Evolutionary conservation across 2,329 filamentous ascomycete genomes (phyloP).

Genomic region (Cytospora mali): DNA sequence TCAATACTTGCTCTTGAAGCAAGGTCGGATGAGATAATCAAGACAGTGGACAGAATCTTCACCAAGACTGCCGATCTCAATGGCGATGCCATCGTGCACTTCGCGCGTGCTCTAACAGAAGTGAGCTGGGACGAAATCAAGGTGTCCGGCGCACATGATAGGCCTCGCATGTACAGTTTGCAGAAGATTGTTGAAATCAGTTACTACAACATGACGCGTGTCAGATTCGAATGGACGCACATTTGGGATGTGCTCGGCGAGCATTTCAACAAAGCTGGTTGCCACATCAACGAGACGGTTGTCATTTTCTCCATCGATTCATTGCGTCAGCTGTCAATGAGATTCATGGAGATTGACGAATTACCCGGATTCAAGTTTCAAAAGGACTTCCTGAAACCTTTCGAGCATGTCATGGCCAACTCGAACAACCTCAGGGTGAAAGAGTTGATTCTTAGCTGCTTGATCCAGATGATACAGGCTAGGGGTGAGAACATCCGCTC

Average conservation of each 20-base stretch:
- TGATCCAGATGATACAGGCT: constrained; percentile 99
- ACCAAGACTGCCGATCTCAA: constrained; percentile 93
- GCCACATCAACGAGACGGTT: constrained; percentile 92
- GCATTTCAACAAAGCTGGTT: constrained; percentile 97
- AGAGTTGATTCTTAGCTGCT: constrained; percentile 92
- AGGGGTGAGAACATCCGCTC: constrained; percentile 95
- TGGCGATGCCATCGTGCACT: constrained; percentile 93
- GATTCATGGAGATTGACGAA: constrained; percentile 98
- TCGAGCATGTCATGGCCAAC: constrained; percentile 96
- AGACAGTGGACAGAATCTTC: constrained; percentile 93
- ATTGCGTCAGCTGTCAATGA: constrained; percentile 92
- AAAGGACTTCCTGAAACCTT: constrained; percentile 98
- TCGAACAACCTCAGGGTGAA: constrained; percentile 90
- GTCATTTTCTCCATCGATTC: constrained; percentile 98
- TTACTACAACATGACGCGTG: constrained; percentile 99
- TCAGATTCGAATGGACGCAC: constrained; percentile 96
- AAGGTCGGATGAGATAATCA: constrained; percentile 88
- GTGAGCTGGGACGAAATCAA: constrained; percentile 99
- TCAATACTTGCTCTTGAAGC: constrained; percentile 88
- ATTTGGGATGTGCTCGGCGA: constrained; percentile 98
- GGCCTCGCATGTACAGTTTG: constrained; percentile 92
- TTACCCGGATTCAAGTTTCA: constrained; percentile 99
- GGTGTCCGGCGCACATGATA: constrained; percentile 93
- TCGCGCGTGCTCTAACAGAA: constrained; percentile 87
- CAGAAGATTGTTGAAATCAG: constrained; percentile 99